Evolutionary conservation across 139 green algal species (phyloP), one percentile per base, ranked within the genome.

Genomic region (Chlamydomonas eustigma): DNA sequence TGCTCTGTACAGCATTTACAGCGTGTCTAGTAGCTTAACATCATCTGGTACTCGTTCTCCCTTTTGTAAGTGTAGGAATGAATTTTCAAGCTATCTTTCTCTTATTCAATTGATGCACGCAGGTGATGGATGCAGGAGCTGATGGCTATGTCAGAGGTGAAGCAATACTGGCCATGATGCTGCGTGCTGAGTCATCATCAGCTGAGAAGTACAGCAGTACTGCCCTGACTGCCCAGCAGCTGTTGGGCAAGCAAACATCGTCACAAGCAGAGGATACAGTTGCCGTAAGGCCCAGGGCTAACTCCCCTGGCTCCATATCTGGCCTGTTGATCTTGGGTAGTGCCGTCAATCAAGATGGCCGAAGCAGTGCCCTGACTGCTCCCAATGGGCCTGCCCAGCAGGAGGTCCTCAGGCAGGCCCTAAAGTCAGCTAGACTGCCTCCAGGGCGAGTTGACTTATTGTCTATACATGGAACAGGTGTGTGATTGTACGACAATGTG

Each of bases 321-420:
- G 39, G 64, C 2, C 64, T 85, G 4, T 25, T 71, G 34, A 25
- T 33, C 70, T 71, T 91, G 0, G 88, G 82, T 22, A 88, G 50
- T 4, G 81, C 86, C 30, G 82, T 92, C 1, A 91, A 92, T 78
- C 86, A 92, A 72, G 92, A 97, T 74, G 91, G 91, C 0, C 88
- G 91, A 76, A 92, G 85, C 71, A 92, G 87, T 77, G 85, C 83
- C 66, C 82, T 98, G 44, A 97, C 93, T 0, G 93, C 93, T 4
- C 93, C 93, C 39, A 96, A 94, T 77, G 93, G 93, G 0, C 91
- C 92, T 3, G 87, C 92, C 25, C 93, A 98, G 82, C 86, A 94
- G 78, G 80, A 75, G 25, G 91, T 96, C 34, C 85, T 97, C 0
- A 65, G 81, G 1, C 65, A 65, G 1, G 90, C 90, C 1, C 77